phyloP scores from a whole-genome alignment of 2,329 filamentous ascomycete genomes.

The Cladophialophora carrionii region DNA sequence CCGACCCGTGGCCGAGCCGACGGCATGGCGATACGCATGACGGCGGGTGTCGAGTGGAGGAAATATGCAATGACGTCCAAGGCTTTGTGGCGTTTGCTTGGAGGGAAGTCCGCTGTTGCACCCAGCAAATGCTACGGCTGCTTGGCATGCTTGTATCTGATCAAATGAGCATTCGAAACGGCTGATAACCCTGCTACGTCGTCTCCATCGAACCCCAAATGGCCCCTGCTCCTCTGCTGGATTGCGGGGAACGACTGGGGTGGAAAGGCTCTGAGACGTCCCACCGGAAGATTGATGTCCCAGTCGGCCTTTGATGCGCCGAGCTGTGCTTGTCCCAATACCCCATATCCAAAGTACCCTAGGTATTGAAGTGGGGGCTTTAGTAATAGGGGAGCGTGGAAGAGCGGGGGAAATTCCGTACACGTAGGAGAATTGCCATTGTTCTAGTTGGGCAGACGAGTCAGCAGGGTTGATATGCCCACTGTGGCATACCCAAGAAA shows the following conservation, averaged over 20 bases:
- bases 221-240: background rate
- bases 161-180: constrained; percentile 16
- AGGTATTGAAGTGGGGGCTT: background rate
- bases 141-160: constrained; percentile 18
- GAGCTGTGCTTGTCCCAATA: no score
- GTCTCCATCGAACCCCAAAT: no score
- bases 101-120: constrained; percentile 21
- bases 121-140: constrained; percentile 15
- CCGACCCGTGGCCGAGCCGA: constrained; percentile 8
- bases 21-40: constrained; percentile 18
- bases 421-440: background rate
- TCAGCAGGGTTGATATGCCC: background rate
- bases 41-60: constrained; percentile 13
- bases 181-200: background rate
- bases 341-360: no score
- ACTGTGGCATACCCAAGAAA: background rate
- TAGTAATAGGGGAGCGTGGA: background rate
- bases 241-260: constrained; percentile 11
- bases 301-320: constrained; percentile 17
- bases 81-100: constrained; percentile 14
- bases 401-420: no score
- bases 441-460: background rate
- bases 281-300: constrained; percentile 7
- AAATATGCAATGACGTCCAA: constrained; percentile 21
- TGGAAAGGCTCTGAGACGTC: background rate